Percentiles rank a stretch among this genome's conserved stretches.
Conservation (phyloP, 2,329 filamentous ascomycete genomes). For the Exserohilum rostratum region DNA sequence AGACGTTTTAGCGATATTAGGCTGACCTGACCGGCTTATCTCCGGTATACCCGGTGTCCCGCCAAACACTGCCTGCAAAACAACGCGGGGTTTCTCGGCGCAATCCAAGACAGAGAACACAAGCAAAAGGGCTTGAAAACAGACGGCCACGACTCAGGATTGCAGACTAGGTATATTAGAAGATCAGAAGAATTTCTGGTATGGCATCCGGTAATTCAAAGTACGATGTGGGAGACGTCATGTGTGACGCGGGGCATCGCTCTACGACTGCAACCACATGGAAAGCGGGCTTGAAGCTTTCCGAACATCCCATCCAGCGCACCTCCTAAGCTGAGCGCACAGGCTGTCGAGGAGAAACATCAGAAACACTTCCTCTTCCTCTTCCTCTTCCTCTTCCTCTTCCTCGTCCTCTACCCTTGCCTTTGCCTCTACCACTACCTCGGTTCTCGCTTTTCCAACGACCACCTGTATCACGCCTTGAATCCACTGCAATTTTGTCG, state of each 20-base stretch:
- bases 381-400: background rate
- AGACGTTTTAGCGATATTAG: background rate
- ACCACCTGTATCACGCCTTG: background rate
- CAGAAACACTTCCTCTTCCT: too few relatives aligned
- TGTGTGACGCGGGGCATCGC: too few relatives aligned
- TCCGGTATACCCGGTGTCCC: conserved; percentile 15
- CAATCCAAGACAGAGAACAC: too few relatives aligned
- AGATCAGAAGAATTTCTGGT: too few relatives aligned
- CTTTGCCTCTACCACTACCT: background rate
- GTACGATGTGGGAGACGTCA: too few relatives aligned
- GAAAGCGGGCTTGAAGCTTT: too few relatives aligned
- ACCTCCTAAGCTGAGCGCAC: background rate
- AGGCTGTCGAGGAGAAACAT: background rate
- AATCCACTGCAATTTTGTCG: background rate
- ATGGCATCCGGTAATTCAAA: too few relatives aligned
- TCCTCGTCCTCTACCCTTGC: background rate
- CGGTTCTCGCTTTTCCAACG: background rate
- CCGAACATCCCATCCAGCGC: too few relatives aligned
- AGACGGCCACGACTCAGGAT: too few relatives aligned
- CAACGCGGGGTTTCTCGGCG: background rate
- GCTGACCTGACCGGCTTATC: background rate
- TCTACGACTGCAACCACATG: too few relatives aligned
- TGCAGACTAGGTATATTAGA: too few relatives aligned
- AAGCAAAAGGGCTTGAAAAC: too few relatives aligned
- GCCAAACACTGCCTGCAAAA: background rate